These are phyloP conservation scores for Sclerotinia glacialis DNA, from an alignment of 2,329 filamentous ascomycete genomes.

Conservation along the genomic window DNA sequence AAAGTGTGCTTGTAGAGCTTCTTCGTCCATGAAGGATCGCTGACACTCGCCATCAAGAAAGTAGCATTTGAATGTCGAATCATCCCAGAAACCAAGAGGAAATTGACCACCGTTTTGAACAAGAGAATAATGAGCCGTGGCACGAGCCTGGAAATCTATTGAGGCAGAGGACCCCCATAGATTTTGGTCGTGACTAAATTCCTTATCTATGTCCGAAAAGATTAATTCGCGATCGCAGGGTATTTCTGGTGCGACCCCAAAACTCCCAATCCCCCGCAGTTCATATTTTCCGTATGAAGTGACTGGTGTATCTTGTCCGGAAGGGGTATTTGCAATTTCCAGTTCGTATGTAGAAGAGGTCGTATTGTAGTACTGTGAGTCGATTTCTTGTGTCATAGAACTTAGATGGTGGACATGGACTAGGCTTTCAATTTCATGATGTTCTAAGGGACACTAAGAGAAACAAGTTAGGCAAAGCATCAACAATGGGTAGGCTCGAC, in stretches of 20 bases:
- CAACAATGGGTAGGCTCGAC: slow-evolving; percentile 19
- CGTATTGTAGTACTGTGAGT: not conserved
- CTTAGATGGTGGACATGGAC: slow-evolving; percentile 23
- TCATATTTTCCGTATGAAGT: slow-evolving; percentile 22
- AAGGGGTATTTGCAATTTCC: slow-evolving; percentile 23
- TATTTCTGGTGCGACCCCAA: not conserved
- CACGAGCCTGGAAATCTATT: slow-evolving; percentile 12
- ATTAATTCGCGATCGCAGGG: not conserved
- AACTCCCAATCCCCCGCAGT: slow-evolving; percentile 31
- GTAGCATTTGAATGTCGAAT: slow-evolving; percentile 26
- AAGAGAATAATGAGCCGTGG: slow-evolving; percentile 20
- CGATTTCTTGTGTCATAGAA: slow-evolving; percentile 6
- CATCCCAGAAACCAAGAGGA: slow-evolving; percentile 28
- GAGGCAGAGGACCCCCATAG: slow-evolving; percentile 12
- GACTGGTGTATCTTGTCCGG: slow-evolving; percentile 20
- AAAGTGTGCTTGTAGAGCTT: slow-evolving; percentile 34
- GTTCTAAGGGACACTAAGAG: slow-evolving; percentile 34
- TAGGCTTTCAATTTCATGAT: slow-evolving; percentile 36
- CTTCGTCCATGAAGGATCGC: slow-evolving; percentile 25
- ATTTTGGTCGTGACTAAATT: slow-evolving; percentile 17
- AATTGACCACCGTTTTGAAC: slow-evolving; percentile 31
- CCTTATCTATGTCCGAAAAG: slow-evolving; percentile 23
- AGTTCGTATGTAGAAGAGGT: slow-evolving; percentile 18
- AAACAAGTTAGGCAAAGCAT: not conserved
- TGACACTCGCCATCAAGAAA: slow-evolving; percentile 29